A percentile compares a stretch with the other conserved stretches of the same genome.
Evolutionary conservation across 2,329 filamentous ascomycete species (phyloP).

Genomic region (Clarireedia paspali): DNA sequence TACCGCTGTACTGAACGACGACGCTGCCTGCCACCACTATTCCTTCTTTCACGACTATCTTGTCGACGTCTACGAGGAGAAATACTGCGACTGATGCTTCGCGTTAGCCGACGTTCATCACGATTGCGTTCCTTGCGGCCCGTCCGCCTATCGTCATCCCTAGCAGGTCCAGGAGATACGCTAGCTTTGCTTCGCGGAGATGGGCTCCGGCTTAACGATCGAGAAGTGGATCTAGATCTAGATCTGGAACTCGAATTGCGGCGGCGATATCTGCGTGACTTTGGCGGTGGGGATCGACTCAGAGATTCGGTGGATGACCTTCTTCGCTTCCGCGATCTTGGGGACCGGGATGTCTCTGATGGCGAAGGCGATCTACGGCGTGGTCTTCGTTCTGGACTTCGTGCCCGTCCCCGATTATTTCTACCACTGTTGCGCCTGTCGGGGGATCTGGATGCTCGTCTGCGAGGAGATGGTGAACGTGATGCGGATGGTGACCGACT

Average conservation of each 20-base stretch:
- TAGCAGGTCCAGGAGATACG: conserved; percentile 19
- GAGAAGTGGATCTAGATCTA: conserved; percentile 26
- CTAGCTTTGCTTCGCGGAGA: conserved; percentile 12
- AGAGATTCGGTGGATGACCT: conserved; percentile 24
- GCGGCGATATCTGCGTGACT: conserved; percentile 21
- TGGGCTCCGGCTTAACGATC: conserved; percentile 22
- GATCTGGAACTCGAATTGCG: conserved; percentile 25
- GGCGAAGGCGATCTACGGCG: conserved; percentile 24
- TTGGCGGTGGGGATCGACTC: conserved; percentile 26
- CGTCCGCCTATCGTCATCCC: conserved; percentile 15
- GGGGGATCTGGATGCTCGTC: conserved; percentile 26
- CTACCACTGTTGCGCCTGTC: conserved; percentile 25
- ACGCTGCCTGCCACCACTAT: conserved; percentile 24
- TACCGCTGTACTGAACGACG: conserved; percentile 30
- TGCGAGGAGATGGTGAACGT: conserved; percentile 25
- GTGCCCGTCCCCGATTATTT: conserved; percentile 23
- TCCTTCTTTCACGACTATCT: conserved; percentile 22
- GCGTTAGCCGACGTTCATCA: conserved; percentile 29
- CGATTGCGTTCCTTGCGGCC: conserved; percentile 22
- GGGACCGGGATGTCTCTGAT: conserved; percentile 21
- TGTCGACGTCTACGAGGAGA: conserved; percentile 26
- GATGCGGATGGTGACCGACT: conserved; percentile 26
- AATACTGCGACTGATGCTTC: conserved; percentile 29
- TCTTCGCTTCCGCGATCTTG: conserved; percentile 26
- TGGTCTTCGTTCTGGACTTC: conserved; percentile 27